Conservation (phyloP, 2,329 filamentous ascomycete species). For the Helicocarpus griseus region DNA sequence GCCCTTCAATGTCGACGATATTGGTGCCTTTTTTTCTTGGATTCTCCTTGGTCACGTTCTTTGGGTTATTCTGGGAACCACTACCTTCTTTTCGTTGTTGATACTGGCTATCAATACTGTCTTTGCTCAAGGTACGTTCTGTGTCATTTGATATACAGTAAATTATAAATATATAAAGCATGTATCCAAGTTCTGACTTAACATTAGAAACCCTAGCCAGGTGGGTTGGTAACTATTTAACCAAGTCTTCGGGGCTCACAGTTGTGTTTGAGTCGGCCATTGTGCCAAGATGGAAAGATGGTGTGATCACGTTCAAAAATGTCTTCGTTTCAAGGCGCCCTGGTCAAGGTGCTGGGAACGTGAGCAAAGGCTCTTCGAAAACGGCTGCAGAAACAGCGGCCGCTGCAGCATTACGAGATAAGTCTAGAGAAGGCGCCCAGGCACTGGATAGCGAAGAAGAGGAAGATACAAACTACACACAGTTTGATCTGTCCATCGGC, state of each 20-base stretch:
- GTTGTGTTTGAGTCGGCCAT: slow-evolving; percentile 97
- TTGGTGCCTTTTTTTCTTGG: slow-evolving; percentile 92
- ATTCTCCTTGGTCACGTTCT: slow-evolving; percentile 85
- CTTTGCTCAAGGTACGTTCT: slow-evolving; percentile 68
- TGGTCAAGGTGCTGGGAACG: slow-evolving; percentile 68
- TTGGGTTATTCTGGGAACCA: slow-evolving; percentile 94
- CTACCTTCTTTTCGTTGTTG: slow-evolving; percentile 86
- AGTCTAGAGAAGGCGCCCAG: slow-evolving; percentile 31
- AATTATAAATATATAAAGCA: slow-evolving; percentile 19
- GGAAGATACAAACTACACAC: slow-evolving; percentile 94
- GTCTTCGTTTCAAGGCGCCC: slow-evolving; percentile 90
- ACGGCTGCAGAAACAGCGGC: slow-evolving; percentile 79
- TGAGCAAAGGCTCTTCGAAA: slow-evolving; percentile 83
- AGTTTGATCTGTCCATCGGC: slow-evolving; percentile 91
- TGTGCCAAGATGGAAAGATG: slow-evolving; percentile 89
- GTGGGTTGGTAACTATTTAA: slow-evolving; percentile 92
- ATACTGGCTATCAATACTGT: slow-evolving; percentile 93
- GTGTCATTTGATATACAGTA: neutral
- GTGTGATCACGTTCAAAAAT: slow-evolving; percentile 92
- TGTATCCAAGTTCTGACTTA: no score
- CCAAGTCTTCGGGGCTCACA: slow-evolving; percentile 81
- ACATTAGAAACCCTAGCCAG: slow-evolving; percentile 72
- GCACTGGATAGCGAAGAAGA: slow-evolving; percentile 34
- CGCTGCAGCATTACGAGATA: slow-evolving; percentile 48
- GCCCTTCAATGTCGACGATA: slow-evolving; percentile 93